Conservation (phyloP, 208 protist genomes). For the Crithidia mellificae region DNA sequence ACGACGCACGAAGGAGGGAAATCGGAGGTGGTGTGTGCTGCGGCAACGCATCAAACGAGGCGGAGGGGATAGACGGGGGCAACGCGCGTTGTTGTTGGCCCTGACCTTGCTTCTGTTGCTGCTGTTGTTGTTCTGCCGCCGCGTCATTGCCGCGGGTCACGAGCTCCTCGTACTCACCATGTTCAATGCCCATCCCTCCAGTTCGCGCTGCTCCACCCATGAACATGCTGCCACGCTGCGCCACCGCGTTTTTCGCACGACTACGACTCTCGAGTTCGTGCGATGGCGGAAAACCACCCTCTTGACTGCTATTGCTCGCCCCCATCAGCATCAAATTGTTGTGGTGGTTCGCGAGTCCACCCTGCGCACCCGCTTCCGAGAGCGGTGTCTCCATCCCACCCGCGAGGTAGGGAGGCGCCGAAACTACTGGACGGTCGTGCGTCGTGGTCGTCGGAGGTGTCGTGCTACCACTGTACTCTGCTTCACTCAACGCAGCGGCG, state of each 20-base stretch:
- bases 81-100: too few relatives aligned
- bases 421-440: slow-evolving; percentile 15
- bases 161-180: too few relatives aligned
- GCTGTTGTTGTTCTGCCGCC: not conserved
- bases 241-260: too few relatives aligned
- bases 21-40: not conserved
- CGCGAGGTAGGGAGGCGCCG: slow-evolving; percentile 9
- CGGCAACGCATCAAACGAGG: not conserved
- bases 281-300: too few relatives aligned
- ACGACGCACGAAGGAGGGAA: not conserved
- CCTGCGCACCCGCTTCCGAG: not conserved
- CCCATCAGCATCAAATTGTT: too few relatives aligned
- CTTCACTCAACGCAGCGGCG: slow-evolving; percentile 1
- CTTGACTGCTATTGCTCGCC: too few relatives aligned
- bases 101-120: not conserved
- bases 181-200: too few relatives aligned
- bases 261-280: too few relatives aligned
- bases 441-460: slow-evolving; percentile 1
- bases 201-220: too few relatives aligned
- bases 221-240: too few relatives aligned
- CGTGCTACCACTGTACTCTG: not conserved
- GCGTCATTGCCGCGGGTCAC: too few relatives aligned
- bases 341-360: too few relatives aligned
- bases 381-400: slow-evolving; percentile 4
- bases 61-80: not conserved